Evolutionary conservation across 1,139 yeast species (phyloP).

Genomic region (Schwanniomyces etchellsii): DNA sequence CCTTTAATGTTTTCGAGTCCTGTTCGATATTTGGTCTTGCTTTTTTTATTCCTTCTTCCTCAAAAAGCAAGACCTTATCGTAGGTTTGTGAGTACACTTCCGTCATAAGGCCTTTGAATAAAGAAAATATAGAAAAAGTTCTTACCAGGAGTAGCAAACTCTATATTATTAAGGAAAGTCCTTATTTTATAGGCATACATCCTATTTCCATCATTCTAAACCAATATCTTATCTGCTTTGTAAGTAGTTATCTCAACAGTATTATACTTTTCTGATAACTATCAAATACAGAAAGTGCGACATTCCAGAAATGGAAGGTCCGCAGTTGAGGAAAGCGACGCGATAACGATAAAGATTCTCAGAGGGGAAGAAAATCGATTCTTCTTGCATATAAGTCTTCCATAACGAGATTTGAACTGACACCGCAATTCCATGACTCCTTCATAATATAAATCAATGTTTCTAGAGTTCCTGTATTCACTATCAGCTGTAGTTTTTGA

Average conservation of each 20-base stretch:
- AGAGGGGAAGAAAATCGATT: not conserved
- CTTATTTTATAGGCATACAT: not conserved
- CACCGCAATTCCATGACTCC: not conserved
- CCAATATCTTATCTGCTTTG: not conserved
- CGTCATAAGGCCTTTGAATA: slow-evolving; percentile 1
- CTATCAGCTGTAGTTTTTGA: not conserved
- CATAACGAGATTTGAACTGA: not conserved
- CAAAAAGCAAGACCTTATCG: slow-evolving; percentile 1
- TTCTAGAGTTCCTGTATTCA: slow-evolving; percentile 1
- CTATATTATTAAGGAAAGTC: no score
- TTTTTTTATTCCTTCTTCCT: slow-evolving; percentile 1
- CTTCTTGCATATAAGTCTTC: not conserved
- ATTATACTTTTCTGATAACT: not conserved
- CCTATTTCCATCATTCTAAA: not conserved
- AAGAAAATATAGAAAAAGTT: not conserved
- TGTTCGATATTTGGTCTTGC: slow-evolving; percentile 1
- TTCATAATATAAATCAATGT: not conserved
- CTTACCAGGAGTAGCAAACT: no score
- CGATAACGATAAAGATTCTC: no score
- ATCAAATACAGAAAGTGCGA: not conserved
- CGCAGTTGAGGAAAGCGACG: no score
- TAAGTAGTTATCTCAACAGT: not conserved
- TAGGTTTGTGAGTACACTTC: not conserved
- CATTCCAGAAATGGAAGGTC: slow-evolving; percentile 1
- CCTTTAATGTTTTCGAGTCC: slow-evolving; percentile 3